Evolutionary conservation across 2,329 filamentous ascomycete genomes (phyloP).

Genomic region (Fusarium staphyleae): DNA sequence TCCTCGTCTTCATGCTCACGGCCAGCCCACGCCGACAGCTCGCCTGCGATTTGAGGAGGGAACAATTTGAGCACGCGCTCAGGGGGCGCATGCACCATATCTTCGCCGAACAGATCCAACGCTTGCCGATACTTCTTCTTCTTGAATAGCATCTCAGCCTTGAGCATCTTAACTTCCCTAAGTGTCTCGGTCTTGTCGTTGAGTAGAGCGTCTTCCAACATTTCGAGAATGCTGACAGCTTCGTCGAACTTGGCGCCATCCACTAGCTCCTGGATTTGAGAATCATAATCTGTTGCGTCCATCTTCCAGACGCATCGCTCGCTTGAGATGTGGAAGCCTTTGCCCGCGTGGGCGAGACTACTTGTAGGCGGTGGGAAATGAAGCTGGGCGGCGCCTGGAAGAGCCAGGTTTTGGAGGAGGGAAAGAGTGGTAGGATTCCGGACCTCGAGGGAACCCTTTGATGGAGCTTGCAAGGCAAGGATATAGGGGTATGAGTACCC

Average conservation of each 20-base stretch:
- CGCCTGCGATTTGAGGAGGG: conserved; percentile 82
- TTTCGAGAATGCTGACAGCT: conserved; percentile 84
- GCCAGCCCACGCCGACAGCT: conserved; percentile 67
- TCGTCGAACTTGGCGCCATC: conserved; percentile 81
- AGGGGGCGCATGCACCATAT: conserved; percentile 86
- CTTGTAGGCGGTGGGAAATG: conserved; percentile 93
- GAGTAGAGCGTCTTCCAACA: conserved; percentile 92
- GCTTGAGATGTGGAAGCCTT: conserved; percentile 92
- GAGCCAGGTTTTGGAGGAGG: conserved; percentile 82
- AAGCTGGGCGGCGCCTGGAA: conserved; percentile 83
- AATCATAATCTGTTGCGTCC: conserved; percentile 90
- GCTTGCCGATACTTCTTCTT: conserved; percentile 83
- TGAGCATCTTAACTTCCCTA: conserved; percentile 87
- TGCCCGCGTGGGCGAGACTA: conserved; percentile 93
- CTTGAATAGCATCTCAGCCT: conserved; percentile 85
- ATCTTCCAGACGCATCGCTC: conserved; percentile 95
- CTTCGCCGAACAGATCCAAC: conserved; percentile 84
- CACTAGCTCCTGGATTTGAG: conserved; percentile 84
- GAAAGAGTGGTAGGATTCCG: conserved; percentile 91
- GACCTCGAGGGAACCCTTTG: conserved; percentile 87
- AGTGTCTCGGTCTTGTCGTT: conserved; percentile 81
- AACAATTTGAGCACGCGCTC: conserved; percentile 87
- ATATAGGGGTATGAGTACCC: conserved; percentile 98
- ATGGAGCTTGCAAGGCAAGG: conserved; percentile 80
- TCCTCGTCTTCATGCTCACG: conserved; percentile 44